A percentile compares a stretch with the other conserved stretches of the same genome.
Evolutionary conservation across 1,139 yeast genomes (phyloP).

Genomic region (Blastobotrys persicus): DNA sequence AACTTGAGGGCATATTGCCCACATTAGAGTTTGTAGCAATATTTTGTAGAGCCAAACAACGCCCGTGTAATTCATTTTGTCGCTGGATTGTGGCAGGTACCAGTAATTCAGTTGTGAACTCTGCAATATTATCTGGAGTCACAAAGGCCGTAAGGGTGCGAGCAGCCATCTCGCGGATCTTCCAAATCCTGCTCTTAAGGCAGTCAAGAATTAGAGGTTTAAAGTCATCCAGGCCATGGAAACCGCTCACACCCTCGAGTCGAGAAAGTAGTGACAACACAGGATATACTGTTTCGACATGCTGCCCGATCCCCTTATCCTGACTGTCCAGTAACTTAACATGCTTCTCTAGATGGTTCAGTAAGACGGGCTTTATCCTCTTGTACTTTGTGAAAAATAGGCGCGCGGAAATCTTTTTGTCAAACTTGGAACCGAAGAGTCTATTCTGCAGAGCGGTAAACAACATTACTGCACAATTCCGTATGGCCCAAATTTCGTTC

Average conservation of each 20-base stretch:
- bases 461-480: conserved; percentile 92
- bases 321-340: conserved; percentile 31
- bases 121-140: conserved; percentile 34
- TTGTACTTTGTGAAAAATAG: conserved; percentile 66
- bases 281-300: conserved; percentile 65
- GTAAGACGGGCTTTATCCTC: conserved; percentile 50
- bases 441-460: conserved; percentile 80
- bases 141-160: conserved; percentile 58
- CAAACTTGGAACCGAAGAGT: conserved; percentile 61
- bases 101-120: conserved; percentile 24
- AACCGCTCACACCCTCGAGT: conserved; percentile 58
- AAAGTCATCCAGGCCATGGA: conserved; percentile 52
- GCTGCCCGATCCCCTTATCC: conserved; percentile 19
- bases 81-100: conserved; percentile 20
- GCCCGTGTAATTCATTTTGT: conserved; percentile 59
- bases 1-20: conserved; percentile 15
- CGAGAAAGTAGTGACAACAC: conserved; percentile 69
- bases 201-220: conserved; percentile 47
- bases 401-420: conserved; percentile 52
- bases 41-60: conserved; percentile 44
- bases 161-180: conserved; percentile 82
- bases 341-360: conserved; percentile 44
- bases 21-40: conserved; percentile 1
- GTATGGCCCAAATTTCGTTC: conserved; percentile 73
- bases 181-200: conserved; percentile 62